phyloP scores from a whole-genome alignment of 805 yeast genomes.

The Danielozyma ontarioensis region DNA sequence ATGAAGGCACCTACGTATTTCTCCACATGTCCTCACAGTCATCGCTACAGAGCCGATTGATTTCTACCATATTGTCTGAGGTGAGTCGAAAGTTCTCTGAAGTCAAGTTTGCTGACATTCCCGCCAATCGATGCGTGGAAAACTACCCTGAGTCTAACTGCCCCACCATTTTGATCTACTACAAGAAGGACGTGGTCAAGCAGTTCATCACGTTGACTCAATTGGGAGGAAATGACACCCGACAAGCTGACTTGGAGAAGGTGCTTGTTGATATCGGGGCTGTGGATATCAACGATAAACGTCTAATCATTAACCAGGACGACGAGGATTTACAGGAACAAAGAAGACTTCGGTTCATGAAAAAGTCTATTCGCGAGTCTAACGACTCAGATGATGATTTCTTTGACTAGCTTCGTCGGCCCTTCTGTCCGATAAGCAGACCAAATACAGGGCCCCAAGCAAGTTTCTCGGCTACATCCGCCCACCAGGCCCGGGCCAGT shows the following conservation, averaged over 20 bases:
- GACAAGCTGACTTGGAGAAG: conserved; percentile 62
- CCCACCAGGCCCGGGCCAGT: too few relatives aligned
- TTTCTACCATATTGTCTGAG: conserved; percentile 51
- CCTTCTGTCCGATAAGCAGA: too few relatives aligned
- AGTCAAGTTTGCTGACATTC: conserved; percentile 86
- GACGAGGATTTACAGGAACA: conserved; percentile 53
- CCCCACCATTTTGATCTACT: conserved; percentile 84
- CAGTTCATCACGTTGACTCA: conserved; percentile 77
- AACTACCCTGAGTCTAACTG: conserved; percentile 86
- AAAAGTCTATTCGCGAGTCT: conserved; percentile 47
- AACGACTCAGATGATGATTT: conserved; percentile 32
- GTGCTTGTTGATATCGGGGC: conserved; percentile 65
- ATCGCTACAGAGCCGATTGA: conserved; percentile 66
- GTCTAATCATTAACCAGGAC: conserved; percentile 55
- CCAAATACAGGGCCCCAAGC: too few relatives aligned
- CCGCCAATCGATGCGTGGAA: conserved; percentile 88
- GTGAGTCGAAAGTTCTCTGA: conserved; percentile 71
- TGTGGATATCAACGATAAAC: conserved; percentile 58
- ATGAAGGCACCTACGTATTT: conserved; percentile 47
- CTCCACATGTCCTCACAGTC: conserved; percentile 72
- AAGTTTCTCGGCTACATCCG: too few relatives aligned
- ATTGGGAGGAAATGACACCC: conserved; percentile 80
- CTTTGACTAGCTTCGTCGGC: conserved; percentile 19
- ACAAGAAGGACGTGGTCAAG: conserved; percentile 69
- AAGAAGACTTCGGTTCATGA: conserved; percentile 49